Evolutionary conservation across 176 grass and related monocot genomes (phyloP).

Genomic region (Aegilops umbellulata): DNA sequence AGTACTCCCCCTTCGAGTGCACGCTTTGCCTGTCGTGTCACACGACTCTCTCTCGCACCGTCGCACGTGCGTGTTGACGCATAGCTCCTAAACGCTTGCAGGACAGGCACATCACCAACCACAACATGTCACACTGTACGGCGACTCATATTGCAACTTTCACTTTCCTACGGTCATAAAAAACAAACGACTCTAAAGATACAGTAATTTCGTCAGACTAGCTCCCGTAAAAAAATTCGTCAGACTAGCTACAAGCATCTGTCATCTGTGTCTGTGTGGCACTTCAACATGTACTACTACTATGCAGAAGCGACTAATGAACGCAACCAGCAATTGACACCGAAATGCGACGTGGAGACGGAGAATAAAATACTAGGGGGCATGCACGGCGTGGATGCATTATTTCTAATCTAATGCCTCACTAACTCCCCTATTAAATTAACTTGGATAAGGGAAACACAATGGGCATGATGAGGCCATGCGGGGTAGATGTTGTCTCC

Average conservation of each 20-base stretch:
- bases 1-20: not conserved
- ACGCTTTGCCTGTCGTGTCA: slow-evolving; percentile 6
- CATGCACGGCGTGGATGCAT: slow-evolving; percentile 56
- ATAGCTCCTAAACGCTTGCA: not conserved
- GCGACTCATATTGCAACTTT: no score
- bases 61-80: slow-evolving; percentile 17
- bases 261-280: not conserved
- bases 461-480: not conserved
- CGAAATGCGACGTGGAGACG: not conserved
- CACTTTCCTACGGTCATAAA: not conserved
- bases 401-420: slow-evolving; percentile 39
- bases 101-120: not conserved
- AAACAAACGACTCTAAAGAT: not conserved
- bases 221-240: no score
- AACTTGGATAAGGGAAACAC: slow-evolving; percentile 16
- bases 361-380: slow-evolving; percentile 28
- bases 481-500: slow-evolving; percentile 51
- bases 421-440: slow-evolving; percentile 23
- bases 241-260: not conserved
- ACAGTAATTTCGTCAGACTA: not conserved
- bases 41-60: not conserved
- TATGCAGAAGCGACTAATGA: slow-evolving; percentile 19
- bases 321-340: slow-evolving; percentile 22
- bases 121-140: not conserved
- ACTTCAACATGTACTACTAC: no score